Evolutionary conservation across 2,329 filamentous ascomycete genomes (phyloP), one percentile per base, ranked within the genome.

Genomic region (Calonectria fujianensis): DNA sequence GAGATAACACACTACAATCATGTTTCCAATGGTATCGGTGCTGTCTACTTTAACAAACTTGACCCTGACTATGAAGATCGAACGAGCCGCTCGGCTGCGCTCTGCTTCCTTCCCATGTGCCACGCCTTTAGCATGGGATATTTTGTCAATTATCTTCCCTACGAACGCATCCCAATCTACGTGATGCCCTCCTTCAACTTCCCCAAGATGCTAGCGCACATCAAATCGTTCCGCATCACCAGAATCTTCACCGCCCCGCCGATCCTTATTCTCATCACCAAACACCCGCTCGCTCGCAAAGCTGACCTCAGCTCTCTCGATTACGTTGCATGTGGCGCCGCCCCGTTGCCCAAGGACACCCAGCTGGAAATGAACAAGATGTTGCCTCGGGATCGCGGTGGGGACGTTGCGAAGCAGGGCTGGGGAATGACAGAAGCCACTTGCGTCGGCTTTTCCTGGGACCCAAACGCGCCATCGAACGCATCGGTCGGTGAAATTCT

Each of bases 381-480:
- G 75, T 92, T 92, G 87, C 84, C 83, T 2, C 69, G 76, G 32
- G 18, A 54, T 9, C 24, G 63, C 8, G 80, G 81, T 4, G 79
- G 82, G 1, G 70, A 89, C 10, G 69, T 77, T 3, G 76, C 89
- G 16, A 86, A 87, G 81, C 95, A 96, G 84, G 95, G 94, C 5
- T 97, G 94, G 94, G 95, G 95, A 7, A 96, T 97, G 95, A 97
- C 95, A 1, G 95, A 97, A 82, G 86, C 90, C 3, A 97, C 95
- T 0, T 96, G 95, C 83, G 92, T 93, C 0, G 88, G 90, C 24
- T 88, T 94, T 16, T 89, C 88, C 9, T 96, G 92, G 89, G 88
- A 94, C 76, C 89, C 95, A 27, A 96, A 96, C 81, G 75, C 76
- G 54, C 67, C 76, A 10, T 74, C 76, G 20, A 82, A 78, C 45